phyloP scores from a whole-genome alignment of 108 stramenopile genomes.

The Stephanodiscus minutulus region DNA sequence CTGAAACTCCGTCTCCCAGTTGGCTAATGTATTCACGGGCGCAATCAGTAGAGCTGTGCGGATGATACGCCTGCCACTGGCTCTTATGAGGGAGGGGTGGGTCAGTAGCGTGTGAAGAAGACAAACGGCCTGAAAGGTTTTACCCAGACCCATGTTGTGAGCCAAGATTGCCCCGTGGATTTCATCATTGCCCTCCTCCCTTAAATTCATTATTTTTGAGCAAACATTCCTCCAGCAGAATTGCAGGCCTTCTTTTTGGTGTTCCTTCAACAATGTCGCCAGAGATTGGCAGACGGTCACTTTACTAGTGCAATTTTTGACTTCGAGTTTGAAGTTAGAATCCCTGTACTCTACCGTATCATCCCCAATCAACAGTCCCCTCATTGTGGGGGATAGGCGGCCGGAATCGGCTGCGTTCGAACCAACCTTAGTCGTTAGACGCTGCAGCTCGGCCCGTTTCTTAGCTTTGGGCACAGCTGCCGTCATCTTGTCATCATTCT shows the following conservation, averaged over 20 bases:
- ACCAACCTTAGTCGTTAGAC: not conserved
- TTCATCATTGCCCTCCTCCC: constrained; percentile 9
- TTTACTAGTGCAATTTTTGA: constrained; percentile 21
- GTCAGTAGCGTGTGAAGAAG: constrained; percentile 51
- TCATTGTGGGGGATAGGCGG: constrained; percentile 11
- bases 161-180: constrained; percentile 76
- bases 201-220: constrained; percentile 40
- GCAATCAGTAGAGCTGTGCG: constrained; percentile 59
- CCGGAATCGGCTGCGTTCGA: not conserved
- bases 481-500: not conserved
- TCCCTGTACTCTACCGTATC: constrained; percentile 23
- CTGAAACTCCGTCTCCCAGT: constrained; percentile 74
- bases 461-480: constrained; percentile 22
- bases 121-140: constrained; percentile 21
- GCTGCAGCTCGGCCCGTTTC: constrained; percentile 50
- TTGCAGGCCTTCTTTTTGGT: constrained; percentile 72
- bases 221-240: constrained; percentile 75
- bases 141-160: constrained; percentile 72
- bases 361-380: constrained; percentile 18
- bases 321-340: constrained; percentile 38
- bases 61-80: constrained; percentile 30
- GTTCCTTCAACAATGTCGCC: constrained; percentile 59
- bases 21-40: constrained; percentile 67
- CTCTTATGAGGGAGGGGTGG: constrained; percentile 45
- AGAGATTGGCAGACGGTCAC: constrained; percentile 52